Evolutionary conservation across 768 basidiomycete species (phyloP).

Genomic region (Suillus alpinus): DNA sequence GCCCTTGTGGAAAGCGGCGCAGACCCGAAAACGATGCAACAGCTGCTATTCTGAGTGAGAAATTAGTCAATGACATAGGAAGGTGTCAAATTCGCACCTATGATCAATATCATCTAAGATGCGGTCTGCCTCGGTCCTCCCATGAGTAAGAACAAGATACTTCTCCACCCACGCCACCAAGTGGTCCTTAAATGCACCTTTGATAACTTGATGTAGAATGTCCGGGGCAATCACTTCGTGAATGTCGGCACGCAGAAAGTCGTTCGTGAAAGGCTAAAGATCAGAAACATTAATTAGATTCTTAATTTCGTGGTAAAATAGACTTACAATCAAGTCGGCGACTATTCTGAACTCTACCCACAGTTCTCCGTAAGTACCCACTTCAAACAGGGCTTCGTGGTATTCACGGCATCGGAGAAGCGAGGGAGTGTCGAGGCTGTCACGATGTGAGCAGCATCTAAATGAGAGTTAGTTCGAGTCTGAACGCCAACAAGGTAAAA

Average conservation of each 20-base stretch:
- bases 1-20: slow-evolving; percentile 24
- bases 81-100: slow-evolving; percentile 20
- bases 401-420: not conserved
- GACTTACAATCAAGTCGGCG: slow-evolving; percentile 30
- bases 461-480: not conserved
- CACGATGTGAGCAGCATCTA: not conserved
- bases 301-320: not conserved
- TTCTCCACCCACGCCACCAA: slow-evolving; percentile 34
- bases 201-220: slow-evolving; percentile 46
- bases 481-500: not conserved
- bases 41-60: slow-evolving; percentile 12
- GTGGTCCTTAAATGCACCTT: slow-evolving; percentile 46
- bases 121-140: slow-evolving; percentile 13
- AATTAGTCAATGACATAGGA: not conserved
- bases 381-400: not conserved
- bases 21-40: slow-evolving; percentile 16
- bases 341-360: slow-evolving; percentile 35
- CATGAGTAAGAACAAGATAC: slow-evolving; percentile 24
- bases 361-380: slow-evolving; percentile 7
- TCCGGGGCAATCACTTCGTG: slow-evolving; percentile 35
- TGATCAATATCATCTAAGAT: slow-evolving; percentile 36
- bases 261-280: slow-evolving; percentile 4
- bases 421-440: not conserved
- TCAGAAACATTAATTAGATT: not conserved
- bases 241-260: slow-evolving; percentile 20